These are phyloP conservation scores for Anthracocystis walkeri DNA, from an alignment of 1,284 basidiomycete genomes.

Conservation along the genomic window DNA sequence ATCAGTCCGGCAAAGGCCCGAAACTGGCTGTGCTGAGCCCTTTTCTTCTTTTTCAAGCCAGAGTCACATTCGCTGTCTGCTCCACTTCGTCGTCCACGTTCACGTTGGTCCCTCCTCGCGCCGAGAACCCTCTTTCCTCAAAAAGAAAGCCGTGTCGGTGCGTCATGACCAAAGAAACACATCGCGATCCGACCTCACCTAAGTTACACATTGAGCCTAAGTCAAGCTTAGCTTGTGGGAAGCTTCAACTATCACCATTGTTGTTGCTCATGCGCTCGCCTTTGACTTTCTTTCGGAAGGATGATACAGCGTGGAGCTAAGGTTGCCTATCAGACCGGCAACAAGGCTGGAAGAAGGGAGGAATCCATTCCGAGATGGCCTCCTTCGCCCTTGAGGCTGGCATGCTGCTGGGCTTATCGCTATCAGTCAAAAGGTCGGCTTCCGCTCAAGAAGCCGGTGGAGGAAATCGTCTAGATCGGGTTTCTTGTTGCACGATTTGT, in stretches of 20 bases:
- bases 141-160: constrained; percentile 3
- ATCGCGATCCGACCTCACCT: not conserved
- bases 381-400: no score
- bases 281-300: not conserved
- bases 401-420: not conserved
- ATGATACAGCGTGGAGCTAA: not conserved
- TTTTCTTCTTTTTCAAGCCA: not conserved
- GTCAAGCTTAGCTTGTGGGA: no score
- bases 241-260: not conserved
- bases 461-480: not conserved
- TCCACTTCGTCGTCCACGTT: not conserved
- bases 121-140: not conserved
- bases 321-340: constrained; percentile 44
- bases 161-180: constrained; percentile 1
- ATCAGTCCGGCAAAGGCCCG: constrained; percentile 29
- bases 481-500: no score
- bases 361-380: not conserved
- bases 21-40: constrained; percentile 7
- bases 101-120: constrained; percentile 1
- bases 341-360: constrained; percentile 26
- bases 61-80: no score
- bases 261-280: not conserved
- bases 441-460: constrained; percentile 1
- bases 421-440: not conserved
- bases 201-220: no score